Evolutionary conservation across 805 yeast species (phyloP).

Genomic region (Cyberlindnera petersonii): DNA sequence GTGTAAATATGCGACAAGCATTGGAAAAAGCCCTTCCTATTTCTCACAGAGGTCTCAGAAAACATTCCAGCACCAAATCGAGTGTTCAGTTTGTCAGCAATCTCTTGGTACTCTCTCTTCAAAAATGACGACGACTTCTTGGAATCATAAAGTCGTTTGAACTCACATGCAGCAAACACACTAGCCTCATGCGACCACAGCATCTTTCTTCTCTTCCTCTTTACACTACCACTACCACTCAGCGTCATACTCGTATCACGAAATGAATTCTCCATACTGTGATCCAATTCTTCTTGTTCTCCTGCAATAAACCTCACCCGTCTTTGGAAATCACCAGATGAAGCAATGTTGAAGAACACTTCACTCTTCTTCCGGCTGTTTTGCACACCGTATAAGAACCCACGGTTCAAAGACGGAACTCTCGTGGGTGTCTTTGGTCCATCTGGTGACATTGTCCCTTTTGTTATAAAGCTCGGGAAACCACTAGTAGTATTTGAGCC

Average conservation of each 20-base stretch:
- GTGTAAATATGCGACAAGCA: conserved; percentile 15
- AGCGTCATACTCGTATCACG: background rate
- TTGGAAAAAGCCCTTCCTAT: conserved; percentile 18
- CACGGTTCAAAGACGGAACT: background rate
- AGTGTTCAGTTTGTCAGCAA: conserved; percentile 11
- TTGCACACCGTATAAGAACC: conserved; percentile 10
- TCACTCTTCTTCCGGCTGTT: conserved; percentile 12
- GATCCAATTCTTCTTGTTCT: conserved; percentile 4
- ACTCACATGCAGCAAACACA: conserved; percentile 14
- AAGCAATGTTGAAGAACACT: conserved; percentile 12
- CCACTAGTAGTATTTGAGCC: background rate
- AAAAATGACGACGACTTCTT: conserved; percentile 18
- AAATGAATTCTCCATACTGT: conserved; percentile 4
- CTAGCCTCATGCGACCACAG: conserved; percentile 18
- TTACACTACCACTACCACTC: background rate
- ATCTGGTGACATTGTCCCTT: conserved; percentile 2
- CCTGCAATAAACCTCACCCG: background rate
- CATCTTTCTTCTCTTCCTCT: conserved; percentile 8
- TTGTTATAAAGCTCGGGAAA: too few species aligned
- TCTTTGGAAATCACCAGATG: conserved; percentile 13
- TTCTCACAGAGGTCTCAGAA: conserved; percentile 18
- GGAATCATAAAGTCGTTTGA: conserved; percentile 7
- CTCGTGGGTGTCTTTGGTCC: conserved; percentile 4
- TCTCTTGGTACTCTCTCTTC: conserved; percentile 15
- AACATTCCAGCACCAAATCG: conserved; percentile 8